Conservation (phyloP, 2,329 filamentous ascomycete genomes). For the Aspergillus aculeatinus region DNA sequence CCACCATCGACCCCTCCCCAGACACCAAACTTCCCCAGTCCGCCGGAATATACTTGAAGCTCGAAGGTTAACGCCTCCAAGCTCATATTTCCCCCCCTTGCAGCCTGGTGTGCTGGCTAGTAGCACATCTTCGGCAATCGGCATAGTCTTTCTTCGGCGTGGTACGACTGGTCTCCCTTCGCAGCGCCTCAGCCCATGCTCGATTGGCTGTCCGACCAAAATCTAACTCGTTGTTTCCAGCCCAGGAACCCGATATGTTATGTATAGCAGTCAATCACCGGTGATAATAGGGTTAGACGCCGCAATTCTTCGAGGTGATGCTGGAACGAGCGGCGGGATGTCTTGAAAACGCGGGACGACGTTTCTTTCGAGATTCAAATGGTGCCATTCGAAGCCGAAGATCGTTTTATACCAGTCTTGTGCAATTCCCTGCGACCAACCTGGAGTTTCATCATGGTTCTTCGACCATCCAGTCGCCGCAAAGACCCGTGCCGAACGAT, state of each 20-base stretch:
- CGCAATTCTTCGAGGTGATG: conserved; percentile 45
- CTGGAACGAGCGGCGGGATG: conserved; percentile 53
- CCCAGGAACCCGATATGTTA: conserved; percentile 27
- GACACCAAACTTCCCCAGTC: background rate
- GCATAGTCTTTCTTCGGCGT: conserved; percentile 8
- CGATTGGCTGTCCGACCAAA: conserved; percentile 1
- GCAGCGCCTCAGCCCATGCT: conserved; percentile 7
- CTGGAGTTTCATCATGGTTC: conserved; percentile 35
- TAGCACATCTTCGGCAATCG: conserved; percentile 12
- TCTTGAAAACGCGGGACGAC: conserved; percentile 51
- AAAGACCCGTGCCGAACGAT: conserved; percentile 19
- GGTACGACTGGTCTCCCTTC: conserved; percentile 9
- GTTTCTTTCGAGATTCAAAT: conserved; percentile 44
- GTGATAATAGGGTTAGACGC: conserved; percentile 29
- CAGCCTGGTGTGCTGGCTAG: background rate
- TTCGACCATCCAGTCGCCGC: conserved; percentile 24
- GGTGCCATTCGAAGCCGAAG: conserved; percentile 38
- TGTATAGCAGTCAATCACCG: conserved; percentile 19
- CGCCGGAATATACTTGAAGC: background rate
- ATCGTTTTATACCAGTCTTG: conserved; percentile 38
- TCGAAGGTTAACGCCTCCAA: background rate
- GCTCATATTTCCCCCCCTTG: background rate
- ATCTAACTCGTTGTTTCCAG: background rate
- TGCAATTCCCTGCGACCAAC: conserved; percentile 32
- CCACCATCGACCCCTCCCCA: conserved; percentile 7